These are phyloP conservation scores for Pterulicium gracile DNA, from an alignment of 1,284 basidiomycete species.

Conservation along the genomic window DNA sequence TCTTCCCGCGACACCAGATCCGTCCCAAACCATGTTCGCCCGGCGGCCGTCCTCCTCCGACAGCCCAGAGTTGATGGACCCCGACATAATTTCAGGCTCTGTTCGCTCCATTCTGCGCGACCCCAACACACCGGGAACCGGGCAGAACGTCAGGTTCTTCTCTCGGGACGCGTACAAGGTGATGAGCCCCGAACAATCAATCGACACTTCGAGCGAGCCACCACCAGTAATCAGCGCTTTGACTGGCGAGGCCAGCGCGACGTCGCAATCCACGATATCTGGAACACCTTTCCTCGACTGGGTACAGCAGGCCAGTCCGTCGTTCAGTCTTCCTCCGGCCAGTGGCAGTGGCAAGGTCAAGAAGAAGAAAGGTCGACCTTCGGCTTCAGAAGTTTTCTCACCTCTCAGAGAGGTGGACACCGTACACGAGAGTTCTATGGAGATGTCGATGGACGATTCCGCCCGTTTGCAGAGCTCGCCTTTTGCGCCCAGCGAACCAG, in stretches of 20 bases:
- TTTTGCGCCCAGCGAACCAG: too few relatives aligned
- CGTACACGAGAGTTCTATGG: slow-evolving; percentile 7
- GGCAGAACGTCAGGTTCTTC: slow-evolving; percentile 66
- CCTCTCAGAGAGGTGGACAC: slow-evolving; percentile 16
- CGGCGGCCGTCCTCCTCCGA: slow-evolving; percentile 5
- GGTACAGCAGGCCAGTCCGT: slow-evolving; percentile 20
- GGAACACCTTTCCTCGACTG: slow-evolving; percentile 23
- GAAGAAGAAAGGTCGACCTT: slow-evolving; percentile 23
- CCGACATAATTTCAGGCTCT: slow-evolving; percentile 29
- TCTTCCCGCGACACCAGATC: slow-evolving; percentile 11
- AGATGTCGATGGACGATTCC: not conserved
- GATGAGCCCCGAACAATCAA: slow-evolving; percentile 52
- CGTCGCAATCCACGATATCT: slow-evolving; percentile 6
- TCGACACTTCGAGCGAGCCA: slow-evolving; percentile 23
- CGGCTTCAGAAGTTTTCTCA: slow-evolving; percentile 31
- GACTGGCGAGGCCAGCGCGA: slow-evolving; percentile 12
- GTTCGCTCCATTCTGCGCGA: slow-evolving; percentile 62
- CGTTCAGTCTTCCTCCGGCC: slow-evolving; percentile 15
- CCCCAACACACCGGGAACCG: slow-evolving; percentile 59
- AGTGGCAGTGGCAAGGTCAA: slow-evolving; percentile 17
- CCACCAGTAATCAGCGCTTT: slow-evolving; percentile 2
- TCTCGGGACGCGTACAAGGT: slow-evolving; percentile 53
- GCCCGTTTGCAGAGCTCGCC: slow-evolving; percentile 21
- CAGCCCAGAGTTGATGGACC: slow-evolving; percentile 17
- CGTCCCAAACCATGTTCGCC: slow-evolving; percentile 7